Evolutionary conservation across 1,284 basidiomycete genomes (phyloP), one percentile per base, ranked within the genome.

Genomic region (Pseudozyma tsukubaensis): DNA sequence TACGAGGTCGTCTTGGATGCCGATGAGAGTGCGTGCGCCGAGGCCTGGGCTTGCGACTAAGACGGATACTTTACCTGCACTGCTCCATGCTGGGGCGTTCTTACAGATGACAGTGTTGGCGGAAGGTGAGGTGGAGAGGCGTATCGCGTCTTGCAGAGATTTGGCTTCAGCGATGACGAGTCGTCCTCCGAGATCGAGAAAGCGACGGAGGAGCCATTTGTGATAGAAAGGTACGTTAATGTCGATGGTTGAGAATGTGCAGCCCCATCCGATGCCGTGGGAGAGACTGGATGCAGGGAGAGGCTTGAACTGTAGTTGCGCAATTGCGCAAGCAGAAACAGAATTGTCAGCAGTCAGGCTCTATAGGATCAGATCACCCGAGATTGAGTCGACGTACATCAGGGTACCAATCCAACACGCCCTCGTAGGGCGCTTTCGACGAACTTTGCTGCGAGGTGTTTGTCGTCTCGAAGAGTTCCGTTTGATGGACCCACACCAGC

Each of bases 141-240:
- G 37, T 12, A 64, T 32, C 0, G 64, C 72, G 0, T 73, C 40
- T 19, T 8, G 29, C 12, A 73, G 34, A 1, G 65, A 64, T 8
- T 16, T 35, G 6, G 44, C 61, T 13, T 57, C 49, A 16, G 49
- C 47, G 5, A 75, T 60, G 4, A 80, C 40, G 4, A 74, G 48
- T 0, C 67, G 59, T 4, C 77, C 80, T 5, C 77, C 79, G 21
- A 78, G 71, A 12, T 62, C 59, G 13, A 71, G 47, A 39, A 82
- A 72, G 35, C 70, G 69, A 7, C 12, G 42, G 2, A 65, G 55
- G 2, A 82, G 55, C 70, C 67, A 75, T 4, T 36, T 36, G 36
- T 76, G 76, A 48, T 82, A 82, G n/a, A 73, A 39, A 4, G 79
- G 79, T 1, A 80, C 75, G 44, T 76, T 69, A 60, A 81, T 75